Conservation (phyloP, 2,329 filamentous ascomycete species). For the Penicillium sp. region DNA sequence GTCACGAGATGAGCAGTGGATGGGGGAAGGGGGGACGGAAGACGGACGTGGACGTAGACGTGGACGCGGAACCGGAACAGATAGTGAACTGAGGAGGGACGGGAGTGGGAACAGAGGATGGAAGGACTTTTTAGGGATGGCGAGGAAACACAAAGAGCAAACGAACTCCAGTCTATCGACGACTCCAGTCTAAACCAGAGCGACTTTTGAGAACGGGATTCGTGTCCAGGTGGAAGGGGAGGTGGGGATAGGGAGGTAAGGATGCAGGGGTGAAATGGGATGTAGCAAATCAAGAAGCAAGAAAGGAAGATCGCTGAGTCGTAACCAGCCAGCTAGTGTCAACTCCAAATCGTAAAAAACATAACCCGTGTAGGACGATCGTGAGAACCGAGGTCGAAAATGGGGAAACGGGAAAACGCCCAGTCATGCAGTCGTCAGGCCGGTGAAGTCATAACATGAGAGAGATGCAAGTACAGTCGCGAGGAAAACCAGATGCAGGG, state of each 20-base stretch:
- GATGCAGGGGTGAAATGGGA: slow-evolving; percentile 3
- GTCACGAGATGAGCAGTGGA: background rate
- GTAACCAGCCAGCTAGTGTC: slow-evolving; percentile 34
- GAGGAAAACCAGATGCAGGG: slow-evolving; percentile 25
- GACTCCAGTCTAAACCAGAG: slow-evolving; percentile 1
- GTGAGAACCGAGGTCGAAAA: slow-evolving; percentile 14
- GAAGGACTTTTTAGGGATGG: background rate
- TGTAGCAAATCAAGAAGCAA: slow-evolving; percentile 9
- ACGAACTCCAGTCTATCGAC: slow-evolving; percentile 15
- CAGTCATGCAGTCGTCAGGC: slow-evolving; percentile 43
- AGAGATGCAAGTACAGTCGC: slow-evolving; percentile 34
- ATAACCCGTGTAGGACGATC: slow-evolving; percentile 23
- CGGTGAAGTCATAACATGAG: slow-evolving; percentile 41
- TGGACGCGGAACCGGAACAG: background rate
- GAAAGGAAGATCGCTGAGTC: slow-evolving; percentile 28
- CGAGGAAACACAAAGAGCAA: slow-evolving; percentile 6
- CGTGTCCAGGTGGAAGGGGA: slow-evolving; percentile 2
- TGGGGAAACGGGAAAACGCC: slow-evolving; percentile 33
- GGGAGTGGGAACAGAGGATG: background rate
- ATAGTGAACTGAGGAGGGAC: background rate
- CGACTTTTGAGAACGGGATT: background rate
- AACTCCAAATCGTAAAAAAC: slow-evolving; percentile 27
- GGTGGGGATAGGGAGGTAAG: background rate
- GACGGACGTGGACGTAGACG: background rate
- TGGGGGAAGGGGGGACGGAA: background rate